Percentiles rank a stretch among this genome's conserved stretches.
Evolutionary conservation across 257 asterid species (phyloP).

Genomic region (Nicotiana sylvestris): DNA sequence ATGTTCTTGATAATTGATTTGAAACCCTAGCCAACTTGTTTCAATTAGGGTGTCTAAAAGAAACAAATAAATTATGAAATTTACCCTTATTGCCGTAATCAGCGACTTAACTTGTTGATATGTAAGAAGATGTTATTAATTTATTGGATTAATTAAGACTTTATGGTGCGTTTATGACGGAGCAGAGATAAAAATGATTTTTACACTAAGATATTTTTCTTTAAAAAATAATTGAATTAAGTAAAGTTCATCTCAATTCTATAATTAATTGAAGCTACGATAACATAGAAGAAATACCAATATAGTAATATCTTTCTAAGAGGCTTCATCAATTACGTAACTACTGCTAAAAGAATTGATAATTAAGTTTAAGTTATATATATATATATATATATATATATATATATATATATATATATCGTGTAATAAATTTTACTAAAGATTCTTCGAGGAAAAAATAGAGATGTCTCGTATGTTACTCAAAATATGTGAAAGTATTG

Average conservation of each 20-base stretch:
- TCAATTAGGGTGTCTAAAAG: constrained; percentile 5
- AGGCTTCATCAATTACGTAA: neutral
- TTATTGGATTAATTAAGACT: constrained; percentile 2
- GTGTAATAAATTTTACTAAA: no score
- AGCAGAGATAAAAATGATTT: neutral
- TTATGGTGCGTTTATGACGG: constrained; percentile 18
- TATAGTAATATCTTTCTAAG: no score
- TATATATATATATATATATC: no score
- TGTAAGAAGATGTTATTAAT: constrained; percentile 7
- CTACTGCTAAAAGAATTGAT: neutral
- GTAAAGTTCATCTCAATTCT: neutral
- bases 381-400: no score
- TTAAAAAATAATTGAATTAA: no score
- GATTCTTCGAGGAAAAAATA: no score
- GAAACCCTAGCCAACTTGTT: constrained; percentile 25
- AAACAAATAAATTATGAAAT: constrained; percentile 20
- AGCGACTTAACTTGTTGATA: constrained; percentile 27
- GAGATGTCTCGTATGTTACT: no score
- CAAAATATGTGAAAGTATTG: no score
- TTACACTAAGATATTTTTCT: neutral
- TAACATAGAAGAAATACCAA: neutral
- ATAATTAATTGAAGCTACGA: no score
- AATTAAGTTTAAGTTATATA: no score
- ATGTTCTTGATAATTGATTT: constrained; percentile 7
- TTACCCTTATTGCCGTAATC: constrained; percentile 37